phyloP scores from a whole-genome alignment of 495 filamentous ascomycete species.

The Podospora pseudopauciseta region DNA sequence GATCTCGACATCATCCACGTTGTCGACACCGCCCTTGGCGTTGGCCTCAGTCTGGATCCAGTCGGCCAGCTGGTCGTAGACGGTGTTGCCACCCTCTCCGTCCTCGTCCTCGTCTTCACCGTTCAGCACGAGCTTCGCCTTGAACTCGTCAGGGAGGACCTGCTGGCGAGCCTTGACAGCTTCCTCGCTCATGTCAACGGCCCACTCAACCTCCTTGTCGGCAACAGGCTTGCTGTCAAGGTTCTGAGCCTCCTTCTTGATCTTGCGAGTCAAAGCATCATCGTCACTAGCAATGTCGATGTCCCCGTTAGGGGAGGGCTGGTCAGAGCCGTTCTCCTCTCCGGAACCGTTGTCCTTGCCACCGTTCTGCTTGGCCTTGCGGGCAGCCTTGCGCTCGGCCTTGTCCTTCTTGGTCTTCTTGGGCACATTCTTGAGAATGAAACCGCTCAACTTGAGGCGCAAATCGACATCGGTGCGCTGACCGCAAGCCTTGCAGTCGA shows the following conservation, averaged over 20 bases:
- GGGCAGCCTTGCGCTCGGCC: constrained; percentile 81
- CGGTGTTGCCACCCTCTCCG: constrained; percentile 69
- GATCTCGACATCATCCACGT: constrained; percentile 82
- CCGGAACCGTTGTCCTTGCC: constrained; percentile 58
- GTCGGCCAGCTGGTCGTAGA: constrained; percentile 88
- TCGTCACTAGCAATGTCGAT: constrained; percentile 78
- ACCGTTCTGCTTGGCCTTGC: constrained; percentile 77
- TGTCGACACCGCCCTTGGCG: constrained; percentile 64
- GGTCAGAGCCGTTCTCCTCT: constrained; percentile 67
- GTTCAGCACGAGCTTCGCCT: constrained; percentile 80
- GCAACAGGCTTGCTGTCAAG: constrained; percentile 56
- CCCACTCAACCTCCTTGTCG: constrained; percentile 85
- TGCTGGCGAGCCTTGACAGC: constrained; percentile 91
- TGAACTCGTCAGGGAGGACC: constrained; percentile 85
- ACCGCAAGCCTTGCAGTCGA: constrained; percentile 99
- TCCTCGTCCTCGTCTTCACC: constrained; percentile 85
- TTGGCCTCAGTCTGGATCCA: constrained; percentile 80
- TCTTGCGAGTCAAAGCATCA: constrained; percentile 86
- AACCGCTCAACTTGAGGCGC: constrained; percentile 92
- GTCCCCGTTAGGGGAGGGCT: constrained; percentile 60
- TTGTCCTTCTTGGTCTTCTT: constrained; percentile 94
- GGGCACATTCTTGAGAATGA: constrained; percentile 92
- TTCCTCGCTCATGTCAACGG: constrained; percentile 89
- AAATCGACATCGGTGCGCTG: constrained; percentile 86
- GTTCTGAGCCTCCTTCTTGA: constrained; percentile 75